Percentiles rank a stretch among this genome's conserved stretches.
Conservation (phyloP, 2,329 filamentous ascomycete genomes). For the Septoria linicola region DNA sequence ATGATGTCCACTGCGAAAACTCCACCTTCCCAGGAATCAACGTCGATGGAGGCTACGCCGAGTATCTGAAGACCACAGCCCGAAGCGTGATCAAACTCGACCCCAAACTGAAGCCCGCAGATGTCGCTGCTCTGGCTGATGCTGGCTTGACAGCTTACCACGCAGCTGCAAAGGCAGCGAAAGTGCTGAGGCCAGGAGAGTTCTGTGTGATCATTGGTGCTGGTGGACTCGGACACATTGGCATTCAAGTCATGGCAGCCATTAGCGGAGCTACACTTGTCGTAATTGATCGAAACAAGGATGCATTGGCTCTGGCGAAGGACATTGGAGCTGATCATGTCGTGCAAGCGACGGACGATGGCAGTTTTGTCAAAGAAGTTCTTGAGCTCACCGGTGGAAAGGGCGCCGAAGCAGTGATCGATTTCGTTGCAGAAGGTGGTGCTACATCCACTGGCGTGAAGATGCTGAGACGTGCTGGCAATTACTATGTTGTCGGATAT, state of each 20-base stretch:
- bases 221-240: conserved; percentile 24
- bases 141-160: conserved; percentile 32
- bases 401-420: conserved; percentile 31
- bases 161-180: conserved; percentile 28
- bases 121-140: conserved; percentile 32
- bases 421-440: conserved; percentile 32
- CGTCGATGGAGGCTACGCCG: conserved; percentile 30
- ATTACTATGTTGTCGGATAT: conserved; percentile 30
- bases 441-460: conserved; percentile 29
- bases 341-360: conserved; percentile 22
- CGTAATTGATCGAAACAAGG: conserved; percentile 29
- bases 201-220: conserved; percentile 31
- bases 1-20: conserved; percentile 32
- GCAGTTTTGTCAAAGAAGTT: conserved; percentile 29
- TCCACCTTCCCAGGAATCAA: conserved; percentile 31
- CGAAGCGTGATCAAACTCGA: conserved; percentile 32
- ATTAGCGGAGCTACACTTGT: conserved; percentile 30
- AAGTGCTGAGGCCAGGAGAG: conserved; percentile 28
- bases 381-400: conserved; percentile 27
- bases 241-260: conserved; percentile 32
- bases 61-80: conserved; percentile 31
- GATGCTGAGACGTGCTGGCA: conserved; percentile 31
- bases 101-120: conserved; percentile 28
- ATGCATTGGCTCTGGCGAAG: conserved; percentile 29
- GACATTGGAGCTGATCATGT: conserved; percentile 30